Evolutionary conservation across 2,329 filamentous ascomycete species (phyloP), one percentile per base, ranked within the genome.

Genomic region (Teratosphaeria gauchensis): DNA sequence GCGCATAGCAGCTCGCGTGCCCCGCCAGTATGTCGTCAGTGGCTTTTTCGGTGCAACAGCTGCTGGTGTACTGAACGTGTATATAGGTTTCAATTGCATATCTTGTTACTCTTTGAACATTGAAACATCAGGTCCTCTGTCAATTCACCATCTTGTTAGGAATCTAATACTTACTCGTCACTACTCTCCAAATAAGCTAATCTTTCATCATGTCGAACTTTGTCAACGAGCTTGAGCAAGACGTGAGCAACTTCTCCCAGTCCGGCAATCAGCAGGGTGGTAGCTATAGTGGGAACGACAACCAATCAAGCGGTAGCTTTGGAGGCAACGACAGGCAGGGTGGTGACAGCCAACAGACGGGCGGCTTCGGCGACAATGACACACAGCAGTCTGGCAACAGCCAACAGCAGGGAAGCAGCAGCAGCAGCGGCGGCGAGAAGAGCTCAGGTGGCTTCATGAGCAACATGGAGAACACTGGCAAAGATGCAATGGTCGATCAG

Each of bases 401-500:
- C 32, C 52, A 53, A 24, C 54, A 62, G 28, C 53, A 59, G 46
- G 21, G 28, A 53, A 53, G 58, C 42, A 53, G 56, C 24, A 28
- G 24, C 24, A 28, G 24, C 24, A 28, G 24, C 24, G 4, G 24
- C 28, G 53, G 16, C 16, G 42, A n/a, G n/a, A 48, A 21, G n/a
- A 48, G 42, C 42, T 35, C 24, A 14, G 61, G 61, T 21, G 62
- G 62, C 56, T 58, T 62, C 53, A 59, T 58, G 55, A 53, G 48
- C 57, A 55, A 30, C 28, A 35, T 60, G 28, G 57, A 62, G 54
- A 53, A 24, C 24, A 46, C 48, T 31, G 56, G 62, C 55, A 58
- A 62, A 53, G 58, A 64, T 55, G 61, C 19, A n/a, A 58, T 58
- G 54, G 38, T 63, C 38, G 61, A 64, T 56, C 56, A 59, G 32